These are phyloP conservation scores for Clavispora carvajalis DNA, from an alignment of 805 yeast species.

Conservation along the genomic window DNA sequence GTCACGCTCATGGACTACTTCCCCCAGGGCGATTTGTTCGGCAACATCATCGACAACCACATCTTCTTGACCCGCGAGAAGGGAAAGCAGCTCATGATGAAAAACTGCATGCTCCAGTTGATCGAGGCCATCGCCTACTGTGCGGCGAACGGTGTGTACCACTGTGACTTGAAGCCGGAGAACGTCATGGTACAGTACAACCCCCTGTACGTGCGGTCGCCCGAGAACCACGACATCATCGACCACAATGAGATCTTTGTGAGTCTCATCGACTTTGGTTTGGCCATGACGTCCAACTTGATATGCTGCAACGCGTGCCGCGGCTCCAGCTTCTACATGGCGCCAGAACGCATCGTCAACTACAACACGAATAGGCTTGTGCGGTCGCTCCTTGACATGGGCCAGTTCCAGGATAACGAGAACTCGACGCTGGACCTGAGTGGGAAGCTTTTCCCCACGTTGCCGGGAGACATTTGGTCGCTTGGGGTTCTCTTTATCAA, in stretches of 20 bases:
- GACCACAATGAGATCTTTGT: slow-evolving; percentile 48
- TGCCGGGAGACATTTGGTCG: slow-evolving; percentile 84
- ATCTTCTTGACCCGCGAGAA: slow-evolving; percentile 47
- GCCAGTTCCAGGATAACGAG: slow-evolving; percentile 18
- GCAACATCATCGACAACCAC: slow-evolving; percentile 72
- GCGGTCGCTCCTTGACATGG: slow-evolving; percentile 25
- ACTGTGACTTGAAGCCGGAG: slow-evolving; percentile 41
- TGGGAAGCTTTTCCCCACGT: slow-evolving; percentile 52
- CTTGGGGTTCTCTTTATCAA: slow-evolving; percentile 77
- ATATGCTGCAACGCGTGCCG: slow-evolving; percentile 71
- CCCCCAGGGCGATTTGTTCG: slow-evolving; percentile 81
- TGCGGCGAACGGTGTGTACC: slow-evolving; percentile 27
- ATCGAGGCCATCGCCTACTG: slow-evolving; percentile 34
- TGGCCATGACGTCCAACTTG: slow-evolving; percentile 58
- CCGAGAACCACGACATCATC: slow-evolving; percentile 13
- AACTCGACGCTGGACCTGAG: slow-evolving; percentile 14
- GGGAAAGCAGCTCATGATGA: slow-evolving; percentile 40
- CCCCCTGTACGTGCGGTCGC: slow-evolving; percentile 19
- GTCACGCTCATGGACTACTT: slow-evolving; percentile 83
- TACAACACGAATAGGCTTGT: slow-evolving; percentile 29
- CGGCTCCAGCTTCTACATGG: slow-evolving; percentile 89
- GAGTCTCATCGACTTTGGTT: slow-evolving; percentile 82
- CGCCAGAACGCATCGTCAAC: slow-evolving; percentile 73
- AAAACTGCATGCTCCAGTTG: slow-evolving; percentile 37
- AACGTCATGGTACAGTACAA: slow-evolving; percentile 35